Percentiles rank a stretch among this genome's conserved stretches.
These are phyloP conservation scores for Gynandropsis gynandra DNA, from an alignment of 345 rosid genomes.

Conservation along the genomic window DNA sequence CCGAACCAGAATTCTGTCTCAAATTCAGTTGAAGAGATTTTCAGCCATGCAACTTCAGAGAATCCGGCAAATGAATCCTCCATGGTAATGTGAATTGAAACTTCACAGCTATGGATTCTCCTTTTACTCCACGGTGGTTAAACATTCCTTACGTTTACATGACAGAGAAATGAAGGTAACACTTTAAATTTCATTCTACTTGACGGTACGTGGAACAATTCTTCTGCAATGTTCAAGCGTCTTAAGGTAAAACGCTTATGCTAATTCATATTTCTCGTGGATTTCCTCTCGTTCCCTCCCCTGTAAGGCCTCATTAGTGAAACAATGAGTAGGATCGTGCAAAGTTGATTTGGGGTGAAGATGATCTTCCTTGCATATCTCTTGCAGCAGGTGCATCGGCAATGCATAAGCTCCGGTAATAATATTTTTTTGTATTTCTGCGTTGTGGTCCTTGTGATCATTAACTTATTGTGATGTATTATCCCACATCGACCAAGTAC, in stretches of 20 bases:
- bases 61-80: slow-evolving; percentile 25
- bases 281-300: slow-evolving; percentile 5
- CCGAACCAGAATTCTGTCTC: slow-evolving; percentile 62
- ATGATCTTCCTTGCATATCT: slow-evolving; percentile 70
- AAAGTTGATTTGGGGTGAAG: slow-evolving; percentile 63
- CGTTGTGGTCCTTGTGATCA: background rate
- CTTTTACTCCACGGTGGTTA: background rate
- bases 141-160: slow-evolving; percentile 20
- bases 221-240: slow-evolving; percentile 93
- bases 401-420: slow-evolving; percentile 93
- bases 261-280: slow-evolving; percentile 1
- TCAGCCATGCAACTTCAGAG: slow-evolving; percentile 30
- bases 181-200: slow-evolving; percentile 65
- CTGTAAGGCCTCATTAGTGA: slow-evolving; percentile 2
- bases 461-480: no score
- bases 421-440: background rate
- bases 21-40: slow-evolving; percentile 48
- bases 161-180: slow-evolving; percentile 39
- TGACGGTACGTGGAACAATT: slow-evolving; percentile 98
- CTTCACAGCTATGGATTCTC: background rate
- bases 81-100: slow-evolving; percentile 31
- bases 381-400: slow-evolving; percentile 68
- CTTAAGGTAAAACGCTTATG: slow-evolving; percentile 45
- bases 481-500: no score
- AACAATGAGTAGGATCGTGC: slow-evolving; percentile 53